Evolutionary conservation across 805 yeast species (phyloP), one percentile per base, ranked within the genome.

Genomic region (Ogataea naganishii): DNA sequence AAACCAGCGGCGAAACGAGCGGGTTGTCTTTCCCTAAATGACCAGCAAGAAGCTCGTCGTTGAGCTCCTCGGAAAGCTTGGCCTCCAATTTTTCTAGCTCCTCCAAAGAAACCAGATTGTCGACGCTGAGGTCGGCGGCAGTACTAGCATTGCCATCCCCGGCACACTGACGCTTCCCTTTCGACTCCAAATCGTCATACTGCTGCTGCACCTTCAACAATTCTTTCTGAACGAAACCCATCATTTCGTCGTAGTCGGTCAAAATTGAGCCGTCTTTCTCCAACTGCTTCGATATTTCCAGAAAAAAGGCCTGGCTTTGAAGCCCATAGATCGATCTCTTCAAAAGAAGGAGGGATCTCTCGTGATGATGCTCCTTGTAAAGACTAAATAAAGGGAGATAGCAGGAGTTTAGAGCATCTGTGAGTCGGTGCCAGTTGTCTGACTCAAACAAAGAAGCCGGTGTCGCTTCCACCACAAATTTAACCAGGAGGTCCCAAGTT

Each of bases 231-330:
- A 28, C 17, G 4, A 6, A 8, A 15, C 6, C 3, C 6, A 20
- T 14, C n/a, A 28, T 16, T 9, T 21, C 18, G 6, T 12, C 13
- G 18, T 28, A 28, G 6, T 22, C 20, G 6, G 22, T n/a, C n/a
- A 28, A 5, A 11, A 28, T 17, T 7, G 8, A 7, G 8, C 13
- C 11, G 23, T 28, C 26, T 5, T 10, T 22, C 11, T 28, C 31
- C 12, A 22, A 18, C 18, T 21, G 6, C 7, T 13, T 16, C 6
- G 31, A 28, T 17, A 28, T 19, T 6, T 21, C 20, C 17, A 28
- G 17, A 14, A 15, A 28, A 11, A 28, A 28, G 4, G 18, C 31
- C 14, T 28, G 31, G 14, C 31, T 28, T 28, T 28, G 31, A 22
- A 28, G 11, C 6, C 22, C 17, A n/a, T 28, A 22, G 12, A 28